A percentile compares a stretch with the other conserved stretches of the same genome.
Evolutionary conservation across 2,329 filamentous ascomycete genomes (phyloP).

Genomic region (Knoxdaviesia proteae): DNA sequence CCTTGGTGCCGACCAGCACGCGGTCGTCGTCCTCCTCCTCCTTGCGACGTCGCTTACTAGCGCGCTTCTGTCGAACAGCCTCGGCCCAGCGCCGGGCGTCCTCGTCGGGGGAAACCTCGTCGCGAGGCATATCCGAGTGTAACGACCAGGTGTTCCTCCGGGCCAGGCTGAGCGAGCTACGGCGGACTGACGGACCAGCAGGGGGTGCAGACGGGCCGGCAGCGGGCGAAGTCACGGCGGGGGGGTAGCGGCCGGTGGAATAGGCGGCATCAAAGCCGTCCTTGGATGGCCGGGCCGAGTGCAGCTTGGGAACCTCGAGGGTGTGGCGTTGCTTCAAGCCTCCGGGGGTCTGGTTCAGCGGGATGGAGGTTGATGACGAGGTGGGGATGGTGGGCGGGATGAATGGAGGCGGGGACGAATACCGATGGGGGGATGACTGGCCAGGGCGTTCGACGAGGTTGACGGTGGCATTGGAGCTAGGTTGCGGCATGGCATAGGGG

Average conservation of each 20-base stretch:
- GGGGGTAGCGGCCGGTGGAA: constrained; percentile 67
- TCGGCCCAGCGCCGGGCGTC: constrained; percentile 86
- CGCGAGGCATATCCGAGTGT: constrained; percentile 63
- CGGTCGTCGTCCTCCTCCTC: constrained; percentile 85
- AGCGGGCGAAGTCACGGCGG: constrained; percentile 21
- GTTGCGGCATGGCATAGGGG: too few species aligned
- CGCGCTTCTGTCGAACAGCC: constrained; percentile 75
- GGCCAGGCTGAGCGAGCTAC: constrained; percentile 66
- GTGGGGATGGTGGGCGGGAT: constrained; percentile 16
- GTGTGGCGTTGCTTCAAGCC: constrained; percentile 68
- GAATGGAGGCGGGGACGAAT: constrained; percentile 44
- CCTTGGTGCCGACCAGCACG: constrained; percentile 89
- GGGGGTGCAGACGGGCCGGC: constrained; percentile 19
- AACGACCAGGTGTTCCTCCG: constrained; percentile 68
- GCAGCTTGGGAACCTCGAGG: constrained; percentile 59
- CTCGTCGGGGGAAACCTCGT: constrained; percentile 72
- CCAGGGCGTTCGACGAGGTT: too few species aligned
- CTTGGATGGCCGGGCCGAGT: constrained; percentile 46
- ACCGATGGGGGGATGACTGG: constrained; percentile 26
- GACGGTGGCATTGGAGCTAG: too few species aligned
- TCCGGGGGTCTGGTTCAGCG: constrained; percentile 14
- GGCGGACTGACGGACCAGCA: constrained; percentile 19
- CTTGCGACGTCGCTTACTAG: constrained; percentile 62
- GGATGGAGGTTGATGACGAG: constrained; percentile 28
- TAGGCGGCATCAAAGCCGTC: constrained; percentile 48